Conservation (phyloP, 2,329 filamentous ascomycete genomes). For the Sphaerulina vaccinii region DNA sequence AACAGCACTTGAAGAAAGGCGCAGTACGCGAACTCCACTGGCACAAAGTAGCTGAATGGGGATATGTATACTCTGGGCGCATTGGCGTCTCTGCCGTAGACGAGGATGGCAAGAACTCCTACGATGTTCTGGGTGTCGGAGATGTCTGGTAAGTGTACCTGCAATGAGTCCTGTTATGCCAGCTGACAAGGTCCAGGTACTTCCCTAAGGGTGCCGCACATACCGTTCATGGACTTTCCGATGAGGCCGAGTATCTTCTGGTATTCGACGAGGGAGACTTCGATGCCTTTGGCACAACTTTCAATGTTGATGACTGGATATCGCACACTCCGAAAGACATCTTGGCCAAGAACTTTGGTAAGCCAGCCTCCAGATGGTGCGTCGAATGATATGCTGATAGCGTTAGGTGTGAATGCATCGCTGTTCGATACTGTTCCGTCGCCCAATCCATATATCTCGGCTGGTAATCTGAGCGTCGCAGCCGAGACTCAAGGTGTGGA, state of each 20-base stretch:
- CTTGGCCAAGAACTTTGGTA: conserved; percentile 65
- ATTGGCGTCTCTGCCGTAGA: conserved; percentile 54
- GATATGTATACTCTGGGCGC: conserved; percentile 54
- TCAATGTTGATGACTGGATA: conserved; percentile 67
- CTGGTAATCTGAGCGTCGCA: too few species aligned
- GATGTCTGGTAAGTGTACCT: conserved; percentile 21
- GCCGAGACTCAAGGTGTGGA: too few species aligned
- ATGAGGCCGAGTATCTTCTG: conserved; percentile 64
- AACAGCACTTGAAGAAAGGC: conserved; percentile 67
- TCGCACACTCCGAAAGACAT: conserved; percentile 63
- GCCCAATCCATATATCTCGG: too few species aligned
- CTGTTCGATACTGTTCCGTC: too few species aligned
- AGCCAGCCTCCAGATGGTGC: too few species aligned
- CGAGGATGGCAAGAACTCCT: conserved; percentile 50
- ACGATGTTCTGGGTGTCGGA: conserved; percentile 49
- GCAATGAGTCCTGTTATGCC: neutral
- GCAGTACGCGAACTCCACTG: conserved; percentile 65
- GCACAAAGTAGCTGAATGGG: conserved; percentile 57
- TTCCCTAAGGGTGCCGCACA: conserved; percentile 49
- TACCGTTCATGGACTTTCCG: conserved; percentile 62
- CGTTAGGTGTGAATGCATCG: too few species aligned
- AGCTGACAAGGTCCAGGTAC: conserved; percentile 29
- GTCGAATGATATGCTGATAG: too few species aligned
- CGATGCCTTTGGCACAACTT: conserved; percentile 60
- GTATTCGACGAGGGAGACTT: conserved; percentile 51